phyloP scores from a whole-genome alignment of 441 rosid species.

The Bocquillonia castaneifolia region DNA sequence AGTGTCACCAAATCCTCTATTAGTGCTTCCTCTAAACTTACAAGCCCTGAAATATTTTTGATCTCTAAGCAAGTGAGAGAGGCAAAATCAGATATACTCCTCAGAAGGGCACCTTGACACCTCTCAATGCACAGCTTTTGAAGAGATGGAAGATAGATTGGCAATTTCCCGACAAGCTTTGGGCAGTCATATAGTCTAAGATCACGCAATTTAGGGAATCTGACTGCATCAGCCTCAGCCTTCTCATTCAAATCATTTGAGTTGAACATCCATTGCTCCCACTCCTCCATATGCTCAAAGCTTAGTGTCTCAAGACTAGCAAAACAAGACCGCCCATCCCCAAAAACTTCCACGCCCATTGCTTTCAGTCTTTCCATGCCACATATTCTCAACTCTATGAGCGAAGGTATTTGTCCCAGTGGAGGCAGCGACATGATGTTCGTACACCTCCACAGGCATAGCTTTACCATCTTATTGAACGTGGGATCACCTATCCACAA shows the following conservation, averaged over 20 bases:
- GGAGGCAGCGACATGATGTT: not conserved
- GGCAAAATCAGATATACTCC: not conserved
- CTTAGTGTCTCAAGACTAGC: not conserved
- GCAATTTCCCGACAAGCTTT: slow-evolving; percentile 11
- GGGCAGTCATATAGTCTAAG: not conserved
- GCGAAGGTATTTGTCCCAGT: not conserved
- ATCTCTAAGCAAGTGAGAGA: slow-evolving; percentile 1
- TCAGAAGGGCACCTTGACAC: not conserved
- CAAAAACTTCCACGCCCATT: no score
- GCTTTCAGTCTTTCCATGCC: no score
- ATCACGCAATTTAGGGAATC: not conserved
- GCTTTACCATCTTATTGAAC: not conserved
- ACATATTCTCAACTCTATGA: no score
- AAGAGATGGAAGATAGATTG: not conserved
- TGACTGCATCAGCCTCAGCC: not conserved
- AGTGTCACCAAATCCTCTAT: not conserved
- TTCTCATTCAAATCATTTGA: not conserved
- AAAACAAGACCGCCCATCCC: no score
- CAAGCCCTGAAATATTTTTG: not conserved
- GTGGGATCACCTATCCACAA: no score
- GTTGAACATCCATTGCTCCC: slow-evolving; percentile 12
- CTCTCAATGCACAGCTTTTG: not conserved
- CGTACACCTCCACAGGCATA: not conserved
- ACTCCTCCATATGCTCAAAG: not conserved
- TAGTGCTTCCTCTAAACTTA: not conserved